Conservation (phyloP, 352 stramenopile genomes). For the Globisporangium sylvaticum region DNA sequence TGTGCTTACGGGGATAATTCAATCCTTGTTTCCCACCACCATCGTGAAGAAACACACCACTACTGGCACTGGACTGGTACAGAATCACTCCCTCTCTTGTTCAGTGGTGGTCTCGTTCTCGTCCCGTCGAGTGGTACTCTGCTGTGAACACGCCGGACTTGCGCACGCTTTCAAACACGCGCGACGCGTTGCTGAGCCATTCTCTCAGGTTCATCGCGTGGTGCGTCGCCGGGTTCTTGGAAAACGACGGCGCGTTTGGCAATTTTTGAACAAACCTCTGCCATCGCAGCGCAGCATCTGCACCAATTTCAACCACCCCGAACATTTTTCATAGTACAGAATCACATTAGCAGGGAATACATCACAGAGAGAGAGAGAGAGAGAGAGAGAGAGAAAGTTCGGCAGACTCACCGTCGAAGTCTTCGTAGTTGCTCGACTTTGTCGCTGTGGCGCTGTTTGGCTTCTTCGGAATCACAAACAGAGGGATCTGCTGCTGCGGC, state of each 20-base stretch:
- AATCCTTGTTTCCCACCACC: neutral
- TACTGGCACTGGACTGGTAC: neutral
- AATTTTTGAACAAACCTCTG: constrained; percentile 17
- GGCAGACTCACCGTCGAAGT: constrained; percentile 29
- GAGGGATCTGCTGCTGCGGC: constrained; percentile 8
- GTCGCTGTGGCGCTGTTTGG: neutral
- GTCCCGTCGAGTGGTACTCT: constrained; percentile 29
- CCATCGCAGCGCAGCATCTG: constrained; percentile 11
- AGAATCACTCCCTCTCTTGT: neutral
- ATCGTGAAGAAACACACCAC: neutral
- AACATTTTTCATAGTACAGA: neutral
- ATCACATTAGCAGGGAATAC: neutral
- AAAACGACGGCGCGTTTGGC: constrained; percentile 21
- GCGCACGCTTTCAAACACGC: constrained; percentile 65
- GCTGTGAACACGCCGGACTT: constrained; percentile 57
- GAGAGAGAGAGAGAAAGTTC: neutral
- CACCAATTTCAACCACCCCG: neutral
- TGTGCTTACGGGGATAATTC: no score
- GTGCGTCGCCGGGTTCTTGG: constrained; percentile 8
- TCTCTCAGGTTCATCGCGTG: constrained; percentile 56
- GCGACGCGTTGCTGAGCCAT: constrained; percentile 68
- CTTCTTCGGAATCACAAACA: constrained; percentile 14
- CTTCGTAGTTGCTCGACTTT: constrained; percentile 18
- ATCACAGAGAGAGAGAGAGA: neutral
- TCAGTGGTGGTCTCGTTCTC: constrained; percentile 38